phyloP scores from a whole-genome alignment of 345 rosid species.

The Euclidium syriacum region DNA sequence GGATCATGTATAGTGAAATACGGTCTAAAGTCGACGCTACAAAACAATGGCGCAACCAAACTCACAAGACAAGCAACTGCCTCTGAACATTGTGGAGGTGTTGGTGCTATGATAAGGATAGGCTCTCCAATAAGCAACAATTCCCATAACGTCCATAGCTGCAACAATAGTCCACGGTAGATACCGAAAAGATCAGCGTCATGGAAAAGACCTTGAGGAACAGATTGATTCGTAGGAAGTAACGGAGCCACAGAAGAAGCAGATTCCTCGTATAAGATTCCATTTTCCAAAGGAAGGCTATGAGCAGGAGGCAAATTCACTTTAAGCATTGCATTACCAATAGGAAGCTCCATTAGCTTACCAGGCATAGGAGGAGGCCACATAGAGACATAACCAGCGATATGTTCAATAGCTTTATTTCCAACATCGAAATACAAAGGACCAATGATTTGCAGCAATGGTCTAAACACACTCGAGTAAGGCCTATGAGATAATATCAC shows the following conservation, averaged over 20 bases:
- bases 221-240: constrained; percentile 84
- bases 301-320: constrained; percentile 90
- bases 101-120: constrained; percentile 84
- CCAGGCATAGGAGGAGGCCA: constrained; percentile 94
- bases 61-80: constrained; percentile 97
- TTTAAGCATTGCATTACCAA: constrained; percentile 86
- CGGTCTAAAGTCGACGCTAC: constrained; percentile 94
- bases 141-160: constrained; percentile 96
- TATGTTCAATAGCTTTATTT: constrained; percentile 72
- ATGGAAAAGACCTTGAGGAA: constrained; percentile 95
- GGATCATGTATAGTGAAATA: constrained; percentile 98
- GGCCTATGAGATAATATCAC: constrained; percentile 84
- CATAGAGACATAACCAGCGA: constrained; percentile 77
- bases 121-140: constrained; percentile 91
- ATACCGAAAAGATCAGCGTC: constrained; percentile 89
- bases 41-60: constrained; percentile 78
- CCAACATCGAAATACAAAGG: constrained; percentile 89
- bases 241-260: constrained; percentile 88
- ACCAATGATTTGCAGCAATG: constrained; percentile 92
- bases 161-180: constrained; percentile 74
- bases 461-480: constrained; percentile 78
- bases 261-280: constrained; percentile 56
- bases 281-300: constrained; percentile 70
- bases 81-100: constrained; percentile 95
- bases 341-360: constrained; percentile 86